Evolutionary conservation across 2,329 filamentous ascomycete species (phyloP), one percentile per base, ranked within the genome.

Genomic region (Neonectria ditissima): DNA sequence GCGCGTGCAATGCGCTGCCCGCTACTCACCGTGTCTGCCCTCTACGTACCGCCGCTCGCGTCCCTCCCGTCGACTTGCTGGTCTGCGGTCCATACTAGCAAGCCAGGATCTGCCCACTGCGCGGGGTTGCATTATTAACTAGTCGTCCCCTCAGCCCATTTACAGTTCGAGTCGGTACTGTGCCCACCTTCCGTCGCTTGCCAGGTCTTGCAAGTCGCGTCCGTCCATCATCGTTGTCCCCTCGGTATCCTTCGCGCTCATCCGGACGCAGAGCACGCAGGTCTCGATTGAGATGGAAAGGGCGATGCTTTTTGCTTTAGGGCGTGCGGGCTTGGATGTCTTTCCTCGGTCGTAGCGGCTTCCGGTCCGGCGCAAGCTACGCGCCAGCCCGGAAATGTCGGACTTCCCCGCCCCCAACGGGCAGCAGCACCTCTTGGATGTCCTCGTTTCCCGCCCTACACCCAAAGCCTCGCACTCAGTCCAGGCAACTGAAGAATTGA

Each of bases 311-410:
- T 32, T 50, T n/a, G n/a, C n/a, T 16, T 20, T 32, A 18, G 11
- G 18, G 11, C 28, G 34, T 32, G 26, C 26, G 26, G 24, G 22
- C 24, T 48, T 34, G 5, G 5, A 22, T 55, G 53, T 34, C 48
- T 41, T 50, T 34, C 37, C 20, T 59, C 39, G 55, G 55, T 41
- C 52, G 44, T 45, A 28, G 9, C 63, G 59, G 55, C 51, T n/a
- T 48, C 61, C 61, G 61, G 63, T 43, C 62, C 68, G 66, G 66
- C 59, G 69, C 48, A 50, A 43, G 44, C 30, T 39, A 24, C 53
- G 16, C 45, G 43, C 60, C 55, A 69, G 52, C 34, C 63, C 63
- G 61, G 64, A 63, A 66, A 44, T 44, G 39, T 68, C 70, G 67
- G 61, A 47, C 55, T 62, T 63, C 56, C 60, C 69, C 69, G 65